These are phyloP conservation scores for Mortierella antarctica DNA, from an alignment of 192 early-diverging fungal genomes.

Conservation along the genomic window DNA sequence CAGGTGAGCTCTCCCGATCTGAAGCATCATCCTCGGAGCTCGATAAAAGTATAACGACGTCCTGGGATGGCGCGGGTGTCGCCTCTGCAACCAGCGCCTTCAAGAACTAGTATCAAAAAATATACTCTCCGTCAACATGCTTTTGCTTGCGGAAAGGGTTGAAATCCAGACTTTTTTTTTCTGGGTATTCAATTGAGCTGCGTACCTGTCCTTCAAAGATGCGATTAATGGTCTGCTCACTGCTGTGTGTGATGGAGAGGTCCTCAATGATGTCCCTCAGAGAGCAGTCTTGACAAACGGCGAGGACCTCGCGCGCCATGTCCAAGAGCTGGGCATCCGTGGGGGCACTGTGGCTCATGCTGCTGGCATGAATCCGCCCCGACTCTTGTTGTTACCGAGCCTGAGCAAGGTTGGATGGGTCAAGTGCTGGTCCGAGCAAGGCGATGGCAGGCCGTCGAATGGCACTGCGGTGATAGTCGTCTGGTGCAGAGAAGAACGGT, in stretches of 20 bases:
- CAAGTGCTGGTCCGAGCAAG: too few species aligned
- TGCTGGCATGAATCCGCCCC: background rate
- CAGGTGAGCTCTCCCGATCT: background rate
- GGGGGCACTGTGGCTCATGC: slow-evolving; percentile 5
- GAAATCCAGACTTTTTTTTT: too few species aligned
- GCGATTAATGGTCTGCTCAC: slow-evolving; percentile 34
- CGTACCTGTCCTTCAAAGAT: slow-evolving; percentile 43
- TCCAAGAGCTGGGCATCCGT: slow-evolving; percentile 29
- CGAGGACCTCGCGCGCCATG: slow-evolving; percentile 50
- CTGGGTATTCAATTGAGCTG: background rate
- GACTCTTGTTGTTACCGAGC: background rate
- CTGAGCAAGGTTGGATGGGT: too few species aligned
- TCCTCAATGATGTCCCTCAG: slow-evolving; percentile 40
- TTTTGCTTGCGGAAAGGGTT: too few species aligned
- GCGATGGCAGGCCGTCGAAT: too few species aligned
- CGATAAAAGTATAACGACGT: background rate
- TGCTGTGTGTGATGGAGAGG: slow-evolving; percentile 26
- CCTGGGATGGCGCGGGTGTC: background rate
- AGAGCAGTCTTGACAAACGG: slow-evolving; percentile 12
- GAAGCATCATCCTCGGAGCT: slow-evolving; percentile 25
- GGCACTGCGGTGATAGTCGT: too few species aligned
- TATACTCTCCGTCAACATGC: background rate
- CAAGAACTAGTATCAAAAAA: slow-evolving; percentile 4
- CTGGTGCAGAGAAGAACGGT: too few species aligned
- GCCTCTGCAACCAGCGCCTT: background rate